These are phyloP conservation scores for Fusarium continuum DNA, from an alignment of 2,329 filamentous ascomycete species.

Conservation along the genomic window DNA sequence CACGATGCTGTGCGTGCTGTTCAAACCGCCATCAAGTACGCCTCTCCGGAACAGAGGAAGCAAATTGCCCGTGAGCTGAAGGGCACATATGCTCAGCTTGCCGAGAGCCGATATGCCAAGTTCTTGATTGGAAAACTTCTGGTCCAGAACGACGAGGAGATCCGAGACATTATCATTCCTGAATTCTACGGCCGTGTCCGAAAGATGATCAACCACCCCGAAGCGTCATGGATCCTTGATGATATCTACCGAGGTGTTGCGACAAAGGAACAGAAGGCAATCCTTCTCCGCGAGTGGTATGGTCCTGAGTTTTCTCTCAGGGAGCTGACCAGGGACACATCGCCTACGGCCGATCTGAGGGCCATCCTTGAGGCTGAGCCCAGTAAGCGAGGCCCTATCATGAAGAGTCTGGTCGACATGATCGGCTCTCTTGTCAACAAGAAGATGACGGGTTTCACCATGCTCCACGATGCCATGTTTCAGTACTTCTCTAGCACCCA, in stretches of 20 bases:
- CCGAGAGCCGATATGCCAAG: conserved; percentile 96
- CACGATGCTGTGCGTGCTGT: conserved; percentile 97
- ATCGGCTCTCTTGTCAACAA: conserved; percentile 96
- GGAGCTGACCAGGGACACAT: conserved; percentile 64
- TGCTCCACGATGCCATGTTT: conserved; percentile 97
- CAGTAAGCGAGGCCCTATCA: conserved; percentile 86
- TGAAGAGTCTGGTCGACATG: conserved; percentile 84
- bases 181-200: conserved; percentile 96
- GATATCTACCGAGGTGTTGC: conserved; percentile 93
- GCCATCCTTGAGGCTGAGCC: conserved; percentile 79
- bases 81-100: conserved; percentile 83
- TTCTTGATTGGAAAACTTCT: conserved; percentile 96
- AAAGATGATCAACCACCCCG: conserved; percentile 93
- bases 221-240: conserved; percentile 97
- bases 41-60: conserved; percentile 82
- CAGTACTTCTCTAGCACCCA: conserved; percentile 90
- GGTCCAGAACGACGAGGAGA: conserved; percentile 88
- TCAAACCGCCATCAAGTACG: conserved; percentile 97
- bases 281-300: conserved; percentile 93
- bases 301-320: conserved; percentile 91
- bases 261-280: conserved; percentile 84
- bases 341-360: conserved; percentile 73
- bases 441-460: conserved; percentile 95
- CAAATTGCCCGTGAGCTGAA: conserved; percentile 87
- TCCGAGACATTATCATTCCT: conserved; percentile 86